phyloP scores from a whole-genome alignment of 1,284 basidiomycete species.

The Peniophora sp. region DNA sequence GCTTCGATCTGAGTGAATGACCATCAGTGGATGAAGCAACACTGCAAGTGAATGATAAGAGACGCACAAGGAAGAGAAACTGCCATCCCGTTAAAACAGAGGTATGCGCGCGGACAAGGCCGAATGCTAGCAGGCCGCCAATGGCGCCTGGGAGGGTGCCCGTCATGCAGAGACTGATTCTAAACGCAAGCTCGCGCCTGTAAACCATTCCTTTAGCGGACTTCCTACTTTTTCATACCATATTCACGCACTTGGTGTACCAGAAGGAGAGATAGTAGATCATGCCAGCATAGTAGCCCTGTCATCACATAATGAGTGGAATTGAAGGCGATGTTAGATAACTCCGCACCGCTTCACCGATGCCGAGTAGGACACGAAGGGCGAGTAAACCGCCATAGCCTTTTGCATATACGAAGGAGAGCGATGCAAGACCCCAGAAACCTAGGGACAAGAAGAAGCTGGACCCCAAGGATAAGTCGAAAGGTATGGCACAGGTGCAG shows the following conservation, averaged over 20 bases:
- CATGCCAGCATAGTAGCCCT: constrained; percentile 46
- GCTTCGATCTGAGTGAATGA: constrained; percentile 33
- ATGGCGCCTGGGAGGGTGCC: constrained; percentile 46
- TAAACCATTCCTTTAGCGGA: background rate
- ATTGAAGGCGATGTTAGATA: background rate
- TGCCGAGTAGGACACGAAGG: constrained; percentile 21
- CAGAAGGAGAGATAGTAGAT: constrained; percentile 53
- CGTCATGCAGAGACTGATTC: constrained; percentile 49
- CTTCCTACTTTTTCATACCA: background rate
- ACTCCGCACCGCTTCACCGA: background rate
- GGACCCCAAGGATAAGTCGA: background rate
- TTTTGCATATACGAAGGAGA: constrained; percentile 47
- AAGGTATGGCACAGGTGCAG: background rate
- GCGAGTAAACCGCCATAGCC: constrained; percentile 39
- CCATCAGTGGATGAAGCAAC: background rate
- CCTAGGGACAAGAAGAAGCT: constrained; percentile 47
- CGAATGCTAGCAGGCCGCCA: constrained; percentile 47
- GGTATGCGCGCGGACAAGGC: constrained; percentile 41
- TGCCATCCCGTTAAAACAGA: constrained; percentile 43
- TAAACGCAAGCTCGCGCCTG: constrained; percentile 43
- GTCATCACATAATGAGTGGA: background rate
- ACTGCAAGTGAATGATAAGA: background rate
- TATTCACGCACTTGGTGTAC: constrained; percentile 12
- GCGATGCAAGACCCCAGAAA: constrained; percentile 45
- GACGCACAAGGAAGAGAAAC: constrained; percentile 42